phyloP scores from a whole-genome alignment of 306 rosid species.

The Oxytropis ochrocephala region DNA sequence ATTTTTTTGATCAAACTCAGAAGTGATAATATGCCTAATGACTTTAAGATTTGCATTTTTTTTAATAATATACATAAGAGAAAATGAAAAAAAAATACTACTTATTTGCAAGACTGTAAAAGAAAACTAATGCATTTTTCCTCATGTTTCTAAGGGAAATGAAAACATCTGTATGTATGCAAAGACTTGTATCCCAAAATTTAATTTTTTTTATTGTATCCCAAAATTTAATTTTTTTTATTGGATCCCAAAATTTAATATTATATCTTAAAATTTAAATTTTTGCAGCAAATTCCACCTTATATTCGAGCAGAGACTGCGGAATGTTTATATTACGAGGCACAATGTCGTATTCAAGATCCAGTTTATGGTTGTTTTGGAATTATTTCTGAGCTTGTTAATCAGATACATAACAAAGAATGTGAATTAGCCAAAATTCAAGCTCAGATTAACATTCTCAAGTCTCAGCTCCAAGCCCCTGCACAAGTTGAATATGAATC shows the following conservation, averaged over 20 bases:
- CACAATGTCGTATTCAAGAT: conserved; percentile 44
- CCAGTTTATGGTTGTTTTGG: conserved; percentile 58
- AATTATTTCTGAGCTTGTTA: conserved; percentile 38
- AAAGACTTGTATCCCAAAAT: not conserved
- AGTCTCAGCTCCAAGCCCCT: conserved; percentile 14
- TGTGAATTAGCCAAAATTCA: conserved; percentile 35
- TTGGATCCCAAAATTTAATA: not conserved
- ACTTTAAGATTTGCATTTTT: not conserved
- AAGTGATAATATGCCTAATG: too few species aligned
- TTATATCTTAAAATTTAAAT: not conserved
- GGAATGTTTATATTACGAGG: conserved; percentile 40
- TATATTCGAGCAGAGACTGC: conserved; percentile 40
- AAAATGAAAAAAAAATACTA: not conserved
- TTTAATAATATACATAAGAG: not conserved
- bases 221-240: not conserved
- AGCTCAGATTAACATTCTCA: conserved; percentile 36
- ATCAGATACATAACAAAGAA: conserved; percentile 33
- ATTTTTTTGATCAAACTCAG: too few species aligned
- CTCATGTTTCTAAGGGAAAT: not conserved
- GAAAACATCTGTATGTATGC: not conserved
- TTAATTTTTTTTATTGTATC: too few species aligned
- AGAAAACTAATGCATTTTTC: not conserved
- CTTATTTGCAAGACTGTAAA: too few species aligned
- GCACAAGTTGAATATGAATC: conserved; percentile 8
- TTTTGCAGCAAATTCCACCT: conserved; percentile 34